A percentile compares a stretch with the other conserved stretches of the same genome.
Evolutionary conservation across 345 rosid genomes (phyloP).

Genomic region (Eucalyptus lansdowneana): DNA sequence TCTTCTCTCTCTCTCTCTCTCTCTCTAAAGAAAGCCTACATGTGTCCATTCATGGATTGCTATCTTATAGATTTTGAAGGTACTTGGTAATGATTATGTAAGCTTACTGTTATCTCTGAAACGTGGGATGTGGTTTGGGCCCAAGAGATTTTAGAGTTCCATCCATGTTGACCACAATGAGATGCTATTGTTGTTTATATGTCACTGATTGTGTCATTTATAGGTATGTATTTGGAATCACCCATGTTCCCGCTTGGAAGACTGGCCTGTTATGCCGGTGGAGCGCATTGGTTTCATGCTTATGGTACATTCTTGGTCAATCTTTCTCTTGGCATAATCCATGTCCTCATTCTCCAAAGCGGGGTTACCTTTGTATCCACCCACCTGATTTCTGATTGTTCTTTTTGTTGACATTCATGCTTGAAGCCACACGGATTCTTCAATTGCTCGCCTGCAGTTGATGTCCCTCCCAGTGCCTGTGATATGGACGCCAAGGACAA

Average conservation of each 20-base stretch:
- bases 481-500: slow-evolving; percentile 57
- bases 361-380: neutral
- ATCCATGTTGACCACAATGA: neutral
- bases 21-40: neutral
- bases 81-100: neutral
- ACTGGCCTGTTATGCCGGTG: slow-evolving; percentile 94
- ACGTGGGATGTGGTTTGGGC: neutral
- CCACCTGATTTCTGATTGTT: neutral
- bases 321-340: neutral
- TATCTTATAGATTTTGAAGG: neutral
- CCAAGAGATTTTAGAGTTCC: neutral
- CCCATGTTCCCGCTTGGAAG: slow-evolving; percentile 82
- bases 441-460: slow-evolving; percentile 90
- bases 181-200: neutral
- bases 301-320: slow-evolving; percentile 27
- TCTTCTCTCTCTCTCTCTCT: neutral
- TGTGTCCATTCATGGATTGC: neutral
- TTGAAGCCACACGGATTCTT: slow-evolving; percentile 91
- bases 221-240: slow-evolving; percentile 92
- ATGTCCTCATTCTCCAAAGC: neutral
- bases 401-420: neutral
- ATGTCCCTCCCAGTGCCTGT: slow-evolving; percentile 76
- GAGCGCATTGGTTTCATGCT: slow-evolving; percentile 80
- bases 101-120: neutral
- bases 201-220: neutral